Evolutionary conservation across 305 asterid species (phyloP), one percentile per base, ranked within the genome.

Genomic region (Striga hermonthica): DNA sequence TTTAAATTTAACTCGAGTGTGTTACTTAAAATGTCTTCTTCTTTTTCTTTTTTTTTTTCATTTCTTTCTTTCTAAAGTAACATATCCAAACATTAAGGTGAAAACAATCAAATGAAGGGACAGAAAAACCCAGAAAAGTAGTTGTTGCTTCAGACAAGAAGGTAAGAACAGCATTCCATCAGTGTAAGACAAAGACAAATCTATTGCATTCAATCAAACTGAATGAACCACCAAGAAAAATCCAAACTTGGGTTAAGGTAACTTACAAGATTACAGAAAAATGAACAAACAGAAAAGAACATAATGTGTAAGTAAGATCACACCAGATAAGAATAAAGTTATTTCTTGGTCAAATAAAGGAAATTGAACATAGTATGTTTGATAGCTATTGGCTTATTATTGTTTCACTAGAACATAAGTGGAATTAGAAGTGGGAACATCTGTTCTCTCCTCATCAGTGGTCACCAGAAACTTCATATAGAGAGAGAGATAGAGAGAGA

Each of bases 191-290:
- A 62, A 76, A 82, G 79, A 61, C 50, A 31, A 31, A 74, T 77
- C 73, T 14, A 62, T 54, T 54, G 59, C 59, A 37, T 54, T 57
- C 37, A 38, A 2, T 67, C 67, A 86, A 85, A 62, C 6, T 66
- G 75, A 78, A 60, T 43, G 71, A 69, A 82, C 88, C 78, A 83
- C 79, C 79, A 78, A 81, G 77, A 85, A 82, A 72, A 77, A 52
- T 83, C 87, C 94, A 91, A 88, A 82, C 37, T 50, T 40, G 9
- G 54, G 75, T 74, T 22, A 22, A 22, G 31, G 31, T 22, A 73
- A 76, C 74, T 68, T 41, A 22, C 43, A 15, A 67, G 62, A 34
- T 13, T 7, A 56, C 65, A 61, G 10, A 59, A 34, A 41, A 61
- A 28, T 69, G 70, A 74, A 79, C 37, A 37, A 76, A 79, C 83